Evolutionary conservation across 345 rosid species (phyloP).

Genomic region (Angophora floribunda): DNA sequence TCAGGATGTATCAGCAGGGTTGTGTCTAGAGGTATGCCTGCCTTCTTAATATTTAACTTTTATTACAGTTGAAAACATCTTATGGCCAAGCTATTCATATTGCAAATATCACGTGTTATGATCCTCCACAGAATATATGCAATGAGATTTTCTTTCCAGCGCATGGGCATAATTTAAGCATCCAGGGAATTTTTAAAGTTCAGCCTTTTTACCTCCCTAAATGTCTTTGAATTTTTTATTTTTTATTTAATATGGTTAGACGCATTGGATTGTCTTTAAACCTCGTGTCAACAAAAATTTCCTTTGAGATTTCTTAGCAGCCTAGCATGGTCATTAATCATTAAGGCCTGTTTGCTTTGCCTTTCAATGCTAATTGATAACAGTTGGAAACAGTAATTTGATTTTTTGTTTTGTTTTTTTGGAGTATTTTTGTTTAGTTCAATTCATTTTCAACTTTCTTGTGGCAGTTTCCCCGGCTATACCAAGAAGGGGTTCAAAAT

Average conservation of each 20-base stretch:
- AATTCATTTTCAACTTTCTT: slow-evolving; percentile 1
- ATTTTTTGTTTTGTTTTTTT: neutral
- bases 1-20: slow-evolving; percentile 75
- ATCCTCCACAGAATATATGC: neutral
- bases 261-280: neutral
- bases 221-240: neutral
- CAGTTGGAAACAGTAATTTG: neutral
- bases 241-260: neutral
- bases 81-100: neutral
- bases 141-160: neutral
- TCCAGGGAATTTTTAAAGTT: neutral
- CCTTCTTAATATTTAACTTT: neutral
- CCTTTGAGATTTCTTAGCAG: neutral
- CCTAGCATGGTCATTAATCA: neutral
- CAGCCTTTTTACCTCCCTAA: neutral
- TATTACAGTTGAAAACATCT: neutral
- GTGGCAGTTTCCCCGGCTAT: slow-evolving; percentile 66
- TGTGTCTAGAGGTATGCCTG: slow-evolving; percentile 54
- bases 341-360: neutral
- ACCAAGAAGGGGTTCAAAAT: slow-evolving; percentile 88
- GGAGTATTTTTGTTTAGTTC: neutral
- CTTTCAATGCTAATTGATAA: neutral
- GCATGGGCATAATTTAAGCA: neutral
- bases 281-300: neutral
- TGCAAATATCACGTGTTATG: neutral